Percentiles rank a stretch among this genome's conserved stretches.
phyloP scores from a whole-genome alignment of 2,329 filamentous ascomycete genomes.

The Clonostachys chloroleuca region DNA sequence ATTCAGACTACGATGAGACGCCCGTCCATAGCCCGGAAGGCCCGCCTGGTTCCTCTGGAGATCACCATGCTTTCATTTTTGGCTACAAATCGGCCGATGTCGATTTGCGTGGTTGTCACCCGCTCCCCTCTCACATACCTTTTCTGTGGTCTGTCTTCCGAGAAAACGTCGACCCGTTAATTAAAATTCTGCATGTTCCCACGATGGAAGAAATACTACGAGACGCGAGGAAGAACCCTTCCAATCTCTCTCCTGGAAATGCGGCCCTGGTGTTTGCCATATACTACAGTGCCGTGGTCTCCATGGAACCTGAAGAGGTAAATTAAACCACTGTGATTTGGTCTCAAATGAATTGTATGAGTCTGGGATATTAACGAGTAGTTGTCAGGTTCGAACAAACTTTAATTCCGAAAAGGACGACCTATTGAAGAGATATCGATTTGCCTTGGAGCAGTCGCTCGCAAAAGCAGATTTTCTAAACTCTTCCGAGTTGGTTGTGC shows the following conservation, averaged over 20 bases:
- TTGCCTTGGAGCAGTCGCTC: constrained; percentile 52
- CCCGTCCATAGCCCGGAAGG: constrained; percentile 26
- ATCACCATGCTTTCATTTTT: constrained; percentile 69
- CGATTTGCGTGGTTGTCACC: constrained; percentile 61
- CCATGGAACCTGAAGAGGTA: constrained; percentile 57
- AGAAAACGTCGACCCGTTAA: constrained; percentile 69
- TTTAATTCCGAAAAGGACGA: constrained; percentile 37
- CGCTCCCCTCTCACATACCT: constrained; percentile 58
- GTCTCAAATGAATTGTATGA: background rate
- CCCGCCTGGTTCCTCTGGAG: constrained; percentile 14
- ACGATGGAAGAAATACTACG: constrained; percentile 58
- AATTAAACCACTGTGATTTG: background rate
- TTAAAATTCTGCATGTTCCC: constrained; percentile 69
- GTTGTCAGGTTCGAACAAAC: constrained; percentile 22
- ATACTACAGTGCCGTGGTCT: constrained; percentile 54
- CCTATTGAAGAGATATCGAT: constrained; percentile 41
- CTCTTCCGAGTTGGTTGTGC: constrained; percentile 48
- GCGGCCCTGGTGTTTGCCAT: constrained; percentile 63
- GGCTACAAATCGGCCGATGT: constrained; percentile 69
- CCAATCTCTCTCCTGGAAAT: constrained; percentile 48
- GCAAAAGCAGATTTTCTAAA: constrained; percentile 54
- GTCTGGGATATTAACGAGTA: background rate
- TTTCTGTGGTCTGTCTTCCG: constrained; percentile 68
- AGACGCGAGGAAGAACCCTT: constrained; percentile 53
- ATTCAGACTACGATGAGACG: constrained; percentile 59